Percentiles rank a stretch among this genome's conserved stretches.
These are phyloP conservation scores for Kregervanrija pseudodelftensis DNA, from an alignment of 805 yeast species.

Conservation along the genomic window DNA sequence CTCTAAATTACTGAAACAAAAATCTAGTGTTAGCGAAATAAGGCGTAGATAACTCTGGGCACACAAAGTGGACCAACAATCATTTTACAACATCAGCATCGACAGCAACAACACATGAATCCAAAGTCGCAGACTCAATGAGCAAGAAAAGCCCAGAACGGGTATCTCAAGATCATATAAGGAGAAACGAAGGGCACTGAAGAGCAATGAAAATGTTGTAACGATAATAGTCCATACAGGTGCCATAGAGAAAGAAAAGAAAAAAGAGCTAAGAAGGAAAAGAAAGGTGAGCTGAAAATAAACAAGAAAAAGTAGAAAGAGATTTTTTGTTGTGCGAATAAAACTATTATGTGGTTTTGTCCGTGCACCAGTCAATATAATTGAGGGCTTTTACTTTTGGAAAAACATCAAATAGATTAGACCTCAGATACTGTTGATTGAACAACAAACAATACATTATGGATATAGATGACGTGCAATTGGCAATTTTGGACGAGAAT, in stretches of 20 bases:
- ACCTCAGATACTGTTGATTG: not conserved
- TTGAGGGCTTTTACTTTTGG: constrained; percentile 1
- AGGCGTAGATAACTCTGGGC: constrained; percentile 21
- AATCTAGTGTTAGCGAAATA: constrained; percentile 34
- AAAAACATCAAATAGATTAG: not conserved
- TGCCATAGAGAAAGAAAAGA: not conserved
- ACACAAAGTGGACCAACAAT: constrained; percentile 7
- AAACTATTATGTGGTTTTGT: too few species aligned
- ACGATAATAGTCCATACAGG: not conserved
- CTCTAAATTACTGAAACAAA: constrained; percentile 27
- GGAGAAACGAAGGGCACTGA: not conserved
- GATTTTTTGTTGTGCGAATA: not conserved
- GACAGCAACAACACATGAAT: too few species aligned
- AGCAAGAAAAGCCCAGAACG: not conserved
- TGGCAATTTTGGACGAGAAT: constrained; percentile 73
- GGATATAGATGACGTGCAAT: constrained; percentile 76
- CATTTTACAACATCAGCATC: not conserved
- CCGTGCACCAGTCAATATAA: not conserved
- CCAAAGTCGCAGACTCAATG: too few species aligned
- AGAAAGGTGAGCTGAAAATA: not conserved
- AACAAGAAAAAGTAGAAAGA: not conserved
- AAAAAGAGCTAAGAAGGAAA: not conserved
- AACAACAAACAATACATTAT: constrained; percentile 14
- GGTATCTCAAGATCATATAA: not conserved
- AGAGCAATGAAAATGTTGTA: not conserved